Percentiles rank a stretch among this genome's conserved stretches.
phyloP scores from a whole-genome alignment of 2,329 filamentous ascomycete genomes.

The Arthrobotrys sinensis region DNA sequence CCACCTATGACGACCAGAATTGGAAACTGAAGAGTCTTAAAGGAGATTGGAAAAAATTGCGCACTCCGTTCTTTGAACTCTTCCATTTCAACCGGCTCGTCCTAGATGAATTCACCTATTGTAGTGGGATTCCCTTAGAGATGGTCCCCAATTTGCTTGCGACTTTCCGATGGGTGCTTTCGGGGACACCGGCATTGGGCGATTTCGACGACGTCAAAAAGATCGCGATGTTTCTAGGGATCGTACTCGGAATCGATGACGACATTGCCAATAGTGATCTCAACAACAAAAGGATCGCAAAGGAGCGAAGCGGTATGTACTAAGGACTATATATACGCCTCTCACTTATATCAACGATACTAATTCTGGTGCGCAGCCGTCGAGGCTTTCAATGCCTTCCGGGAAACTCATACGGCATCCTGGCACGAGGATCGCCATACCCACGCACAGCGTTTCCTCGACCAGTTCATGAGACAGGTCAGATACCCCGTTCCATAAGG shows the following conservation, averaged over 20 bases:
- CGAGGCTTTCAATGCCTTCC: constrained; percentile 73
- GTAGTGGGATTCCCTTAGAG: constrained; percentile 67
- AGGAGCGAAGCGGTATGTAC: constrained; percentile 69
- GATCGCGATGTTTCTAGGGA: constrained; percentile 73
- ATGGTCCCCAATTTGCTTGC: constrained; percentile 70
- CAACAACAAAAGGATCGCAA: constrained; percentile 68
- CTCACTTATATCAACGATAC: neutral
- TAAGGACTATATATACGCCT: neutral
- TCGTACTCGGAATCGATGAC: constrained; percentile 73
- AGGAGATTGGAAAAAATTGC: constrained; percentile 65
- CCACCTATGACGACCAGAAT: constrained; percentile 61
- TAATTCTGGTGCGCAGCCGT: constrained; percentile 66
- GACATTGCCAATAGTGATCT: constrained; percentile 70
- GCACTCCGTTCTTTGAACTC: constrained; percentile 71
- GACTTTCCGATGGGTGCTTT: constrained; percentile 75
- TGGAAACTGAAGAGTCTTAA: constrained; percentile 62
- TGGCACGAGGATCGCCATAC: constrained; percentile 72
- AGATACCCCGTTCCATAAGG: neutral
- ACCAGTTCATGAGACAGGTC: constrained; percentile 66
- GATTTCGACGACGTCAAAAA: constrained; percentile 75
- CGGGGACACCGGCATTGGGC: constrained; percentile 74
- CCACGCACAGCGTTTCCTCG: constrained; percentile 73
- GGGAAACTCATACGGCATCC: constrained; percentile 70
- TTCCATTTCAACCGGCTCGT: constrained; percentile 76
- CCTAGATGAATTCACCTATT: constrained; percentile 77